Evolutionary conservation across 148 eudicot genomes (phyloP).

Genomic region (Cornus controversa): DNA sequence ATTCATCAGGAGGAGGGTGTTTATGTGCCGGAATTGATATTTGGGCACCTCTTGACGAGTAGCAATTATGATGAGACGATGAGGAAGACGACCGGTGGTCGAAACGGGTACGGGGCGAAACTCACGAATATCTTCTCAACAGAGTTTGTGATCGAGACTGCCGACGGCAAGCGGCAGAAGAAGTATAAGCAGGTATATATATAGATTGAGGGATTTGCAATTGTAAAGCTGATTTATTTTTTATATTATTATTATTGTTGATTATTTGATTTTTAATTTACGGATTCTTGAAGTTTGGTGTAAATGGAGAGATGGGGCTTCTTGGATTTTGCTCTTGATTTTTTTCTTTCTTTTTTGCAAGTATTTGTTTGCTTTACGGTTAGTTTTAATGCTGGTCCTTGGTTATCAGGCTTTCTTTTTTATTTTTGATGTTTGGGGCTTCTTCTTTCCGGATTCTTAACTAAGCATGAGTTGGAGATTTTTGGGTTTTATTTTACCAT

Average conservation of each 20-base stretch:
- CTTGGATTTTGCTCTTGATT: too few species aligned
- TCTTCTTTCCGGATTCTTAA: background rate
- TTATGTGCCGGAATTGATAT: slow-evolving; percentile 91
- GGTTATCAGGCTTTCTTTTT: background rate
- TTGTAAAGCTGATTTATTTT: too few species aligned
- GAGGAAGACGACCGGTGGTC: slow-evolving; percentile 98
- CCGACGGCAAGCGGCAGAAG: slow-evolving; percentile 79
- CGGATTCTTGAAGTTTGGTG: too few species aligned
- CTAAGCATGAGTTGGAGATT: background rate
- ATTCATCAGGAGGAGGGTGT: slow-evolving; percentile 86
- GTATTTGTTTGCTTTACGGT: too few species aligned
- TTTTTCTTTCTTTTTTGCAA: too few species aligned
- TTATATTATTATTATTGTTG: too few species aligned
- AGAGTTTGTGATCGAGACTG: slow-evolving; percentile 84
- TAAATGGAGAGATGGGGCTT: too few species aligned
- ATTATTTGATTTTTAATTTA: too few species aligned
- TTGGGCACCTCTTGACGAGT: slow-evolving; percentile 89
- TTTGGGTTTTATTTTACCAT: background rate
- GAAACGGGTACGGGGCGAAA: slow-evolving; percentile 97
- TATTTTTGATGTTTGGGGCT: background rate
- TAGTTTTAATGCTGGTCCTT: background rate
- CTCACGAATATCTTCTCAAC: slow-evolving; percentile 88
- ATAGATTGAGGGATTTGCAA: background rate
- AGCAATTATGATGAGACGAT: slow-evolving; percentile 77
- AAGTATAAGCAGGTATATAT: slow-evolving; percentile 82